These are phyloP conservation scores for Pestalotiopsis fici DNA, from an alignment of 2,329 filamentous ascomycete genomes.

Conservation along the genomic window DNA sequence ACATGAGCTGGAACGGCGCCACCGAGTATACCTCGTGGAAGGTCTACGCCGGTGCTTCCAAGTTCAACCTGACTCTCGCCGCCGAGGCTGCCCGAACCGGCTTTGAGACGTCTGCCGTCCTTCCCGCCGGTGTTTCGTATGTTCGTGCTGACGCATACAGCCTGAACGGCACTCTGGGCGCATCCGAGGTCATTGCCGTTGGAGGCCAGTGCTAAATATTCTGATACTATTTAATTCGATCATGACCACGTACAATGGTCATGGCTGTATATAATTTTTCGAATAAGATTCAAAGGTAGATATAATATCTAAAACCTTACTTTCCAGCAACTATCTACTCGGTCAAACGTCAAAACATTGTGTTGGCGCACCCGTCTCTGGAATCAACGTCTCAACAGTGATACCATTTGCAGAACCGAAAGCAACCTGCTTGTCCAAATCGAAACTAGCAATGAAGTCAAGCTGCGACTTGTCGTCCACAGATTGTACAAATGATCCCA, in stretches of 20 bases:
- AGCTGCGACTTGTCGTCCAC: not conserved
- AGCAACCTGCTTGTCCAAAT: not conserved
- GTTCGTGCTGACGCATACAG: conserved; percentile 15
- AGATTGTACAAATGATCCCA: not conserved
- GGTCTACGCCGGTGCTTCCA: conserved; percentile 22
- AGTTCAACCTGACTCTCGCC: conserved; percentile 12
- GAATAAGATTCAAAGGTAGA: not conserved
- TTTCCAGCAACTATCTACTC: not conserved
- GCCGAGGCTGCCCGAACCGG: conserved; percentile 13
- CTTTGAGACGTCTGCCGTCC: conserved; percentile 17
- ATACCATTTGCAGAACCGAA: not conserved
- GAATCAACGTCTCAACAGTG: not conserved
- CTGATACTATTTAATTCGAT: not conserved
- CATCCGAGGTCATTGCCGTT: conserved; percentile 80
- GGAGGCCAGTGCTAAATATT: conserved; percentile 51
- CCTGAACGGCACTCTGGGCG: conserved; percentile 61
- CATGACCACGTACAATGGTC: not conserved
- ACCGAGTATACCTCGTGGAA: conserved; percentile 36
- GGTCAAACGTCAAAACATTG: not conserved
- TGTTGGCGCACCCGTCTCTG: not conserved
- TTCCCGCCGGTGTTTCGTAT: conserved; percentile 8
- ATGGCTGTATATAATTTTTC: not conserved
- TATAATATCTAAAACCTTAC: not conserved
- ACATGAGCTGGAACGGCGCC: conserved; percentile 39
- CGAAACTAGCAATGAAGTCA: not conserved